Conservation (phyloP, 495 filamentous ascomycete species). For the Mycothermus thermophilus region DNA sequence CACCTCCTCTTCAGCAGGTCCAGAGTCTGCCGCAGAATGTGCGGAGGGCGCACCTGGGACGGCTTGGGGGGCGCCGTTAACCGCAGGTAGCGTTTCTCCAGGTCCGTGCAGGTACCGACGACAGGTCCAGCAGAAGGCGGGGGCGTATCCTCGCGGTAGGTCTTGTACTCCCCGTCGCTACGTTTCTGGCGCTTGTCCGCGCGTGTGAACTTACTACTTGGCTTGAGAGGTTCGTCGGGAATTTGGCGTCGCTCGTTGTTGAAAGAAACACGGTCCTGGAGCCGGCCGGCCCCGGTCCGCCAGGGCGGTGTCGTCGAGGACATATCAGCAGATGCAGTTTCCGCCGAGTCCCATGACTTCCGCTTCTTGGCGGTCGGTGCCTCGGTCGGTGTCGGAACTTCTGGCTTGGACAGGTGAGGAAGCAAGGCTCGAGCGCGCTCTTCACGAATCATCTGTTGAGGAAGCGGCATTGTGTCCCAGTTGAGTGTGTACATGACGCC, state of each 20-base stretch:
- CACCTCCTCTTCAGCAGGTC: conserved; percentile 88
- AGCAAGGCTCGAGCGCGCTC: conserved; percentile 43
- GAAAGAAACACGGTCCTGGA: conserved; percentile 69
- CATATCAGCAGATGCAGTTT: conserved; percentile 2
- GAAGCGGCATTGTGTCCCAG: conserved; percentile 75
- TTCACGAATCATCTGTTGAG: conserved; percentile 68
- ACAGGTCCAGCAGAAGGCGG: conserved; percentile 60
- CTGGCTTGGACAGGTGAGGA: conserved; percentile 4
- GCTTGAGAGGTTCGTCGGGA: conserved; percentile 31
- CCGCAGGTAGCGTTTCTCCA: conserved; percentile 91
- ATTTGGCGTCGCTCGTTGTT: conserved; percentile 43
- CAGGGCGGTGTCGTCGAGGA: conserved; percentile 44
- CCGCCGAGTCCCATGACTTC: conserved; percentile 52
- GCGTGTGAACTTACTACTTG: conserved; percentile 72
- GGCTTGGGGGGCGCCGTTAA: conserved; percentile 81
- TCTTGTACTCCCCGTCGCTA: conserved; percentile 56
- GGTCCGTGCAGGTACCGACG: conserved; percentile 65
- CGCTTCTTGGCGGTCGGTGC: conserved; percentile 47
- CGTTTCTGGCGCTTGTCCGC: conserved; percentile 80
- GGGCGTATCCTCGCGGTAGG: conserved; percentile 47
- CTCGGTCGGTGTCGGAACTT: not conserved
- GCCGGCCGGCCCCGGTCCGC: conserved; percentile 49
- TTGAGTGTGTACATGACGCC: conserved; percentile 55
- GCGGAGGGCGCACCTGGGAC: conserved; percentile 72
- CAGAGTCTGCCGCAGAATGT: conserved; percentile 66